Evolutionary conservation across 495 filamentous ascomycete species (phyloP), one percentile per base, ranked within the genome.

Genomic region (Poronia punctata): DNA sequence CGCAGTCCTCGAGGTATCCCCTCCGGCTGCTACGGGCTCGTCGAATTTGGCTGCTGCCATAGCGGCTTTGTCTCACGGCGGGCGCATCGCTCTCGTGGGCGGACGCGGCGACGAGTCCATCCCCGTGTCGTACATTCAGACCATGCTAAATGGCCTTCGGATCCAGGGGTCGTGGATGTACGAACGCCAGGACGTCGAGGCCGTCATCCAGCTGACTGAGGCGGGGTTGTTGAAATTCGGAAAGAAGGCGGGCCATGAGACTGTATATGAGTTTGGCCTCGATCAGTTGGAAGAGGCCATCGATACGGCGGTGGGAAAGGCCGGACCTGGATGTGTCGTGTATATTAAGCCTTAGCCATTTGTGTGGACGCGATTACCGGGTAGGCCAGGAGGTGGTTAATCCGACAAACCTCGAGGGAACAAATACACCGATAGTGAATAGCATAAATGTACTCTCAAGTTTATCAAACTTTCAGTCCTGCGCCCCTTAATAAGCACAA

Each of bases 1-100:
- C 49, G 66, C 62, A 2, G 64, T 59, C 40, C 38, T 77, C 32
- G 72, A 76, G 39, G 57, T 76, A 26, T 62, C 68, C 10, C 74
- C 75, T 0, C 56, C 60, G 5, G 57, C 59, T 2, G 57, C 55
- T 2, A 27, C 41, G 0, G 53, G 49, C 3, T 62, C 62, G 7
- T 9, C 41, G 0, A 67, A 74, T 44, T 38, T 72, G 8, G 46
- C 49, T 29, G 55, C 53, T 23, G 56, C 56, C 4, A 47, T 74
- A 11, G 20, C 49, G 14, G 52, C 59, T 8, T 41, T 75, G 10
- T 48, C 53, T 5, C 29, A 45, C 7, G 48, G 48, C 0, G 70
- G 70, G 2, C 56, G 65, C 19, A 61, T 65, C 7, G 55, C 47
- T n/a, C 39, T 75, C 6, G 73, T 72, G 68, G 71, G 72, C 11